A percentile compares a stretch with the other conserved stretches of the same genome.
Conservation (phyloP, 1,139 yeast species). For the Hanseniaspora uvarum region DNA sequence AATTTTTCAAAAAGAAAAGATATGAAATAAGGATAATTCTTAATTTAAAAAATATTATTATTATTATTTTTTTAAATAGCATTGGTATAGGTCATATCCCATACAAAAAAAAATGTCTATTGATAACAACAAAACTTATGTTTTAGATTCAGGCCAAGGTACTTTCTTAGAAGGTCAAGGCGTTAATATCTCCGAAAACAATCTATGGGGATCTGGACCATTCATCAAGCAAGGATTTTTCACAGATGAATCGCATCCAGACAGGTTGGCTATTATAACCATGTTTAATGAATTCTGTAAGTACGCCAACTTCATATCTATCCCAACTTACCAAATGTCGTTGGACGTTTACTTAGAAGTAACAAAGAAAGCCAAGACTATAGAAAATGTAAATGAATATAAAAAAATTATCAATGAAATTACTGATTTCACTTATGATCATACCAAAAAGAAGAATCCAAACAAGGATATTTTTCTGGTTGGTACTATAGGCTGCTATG, state of each 20-base stretch:
- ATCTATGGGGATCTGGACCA: slow-evolving; percentile 35
- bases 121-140: slow-evolving; percentile 20
- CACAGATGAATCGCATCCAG: slow-evolving; percentile 21
- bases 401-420: slow-evolving; percentile 25
- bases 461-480: slow-evolving; percentile 32
- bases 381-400: slow-evolving; percentile 27
- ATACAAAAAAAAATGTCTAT: neutral
- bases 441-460: slow-evolving; percentile 7
- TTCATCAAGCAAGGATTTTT: slow-evolving; percentile 22
- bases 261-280: slow-evolving; percentile 33
- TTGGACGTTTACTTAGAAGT: slow-evolving; percentile 19
- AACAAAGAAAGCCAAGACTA: slow-evolving; percentile 17
- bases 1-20: no score
- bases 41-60: no score
- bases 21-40: no score
- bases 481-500: slow-evolving; percentile 65
- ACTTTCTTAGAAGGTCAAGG: slow-evolving; percentile 36
- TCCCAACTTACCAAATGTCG: slow-evolving; percentile 55
- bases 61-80: no score
- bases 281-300: slow-evolving; percentile 39
- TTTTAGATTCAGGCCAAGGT: slow-evolving; percentile 40
- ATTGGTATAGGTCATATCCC: no score
- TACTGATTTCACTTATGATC: slow-evolving; percentile 24
- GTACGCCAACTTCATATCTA: slow-evolving; percentile 38
- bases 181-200: slow-evolving; percentile 31